phyloP scores from a whole-genome alignment of 2,329 filamentous ascomycete species.

The Beauveria scarabaeidicola region DNA sequence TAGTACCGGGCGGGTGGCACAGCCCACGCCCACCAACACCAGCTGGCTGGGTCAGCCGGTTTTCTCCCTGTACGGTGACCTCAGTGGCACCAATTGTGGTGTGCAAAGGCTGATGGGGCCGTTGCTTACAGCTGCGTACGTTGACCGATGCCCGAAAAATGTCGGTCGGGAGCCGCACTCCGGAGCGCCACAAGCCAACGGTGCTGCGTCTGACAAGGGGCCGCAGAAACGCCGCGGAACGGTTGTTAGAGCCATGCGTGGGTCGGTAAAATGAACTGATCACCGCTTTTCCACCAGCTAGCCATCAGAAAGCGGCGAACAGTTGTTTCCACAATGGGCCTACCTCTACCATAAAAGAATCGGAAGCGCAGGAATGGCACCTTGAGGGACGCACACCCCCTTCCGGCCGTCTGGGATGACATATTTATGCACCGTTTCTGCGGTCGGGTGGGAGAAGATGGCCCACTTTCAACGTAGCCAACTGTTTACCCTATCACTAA shows the following conservation, averaged over 20 bases:
- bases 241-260: conserved; percentile 1
- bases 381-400: not conserved
- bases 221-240: conserved; percentile 1
- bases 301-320: not conserved
- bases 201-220: conserved; percentile 12
- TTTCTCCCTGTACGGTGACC: not conserved
- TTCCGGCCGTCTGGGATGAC: not conserved
- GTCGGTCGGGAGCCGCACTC: conserved; percentile 12
- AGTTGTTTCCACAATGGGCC: too few relatives aligned
- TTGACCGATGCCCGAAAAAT: conserved; percentile 11
- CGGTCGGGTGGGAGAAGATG: not conserved
- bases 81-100: conserved; percentile 1
- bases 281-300: not conserved
- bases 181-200: conserved; percentile 12
- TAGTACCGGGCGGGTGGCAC: not conserved
- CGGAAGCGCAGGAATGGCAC: not conserved
- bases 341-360: too few relatives aligned
- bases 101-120: not conserved
- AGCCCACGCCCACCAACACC: not conserved
- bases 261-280: not conserved
- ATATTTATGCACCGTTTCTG: conserved; percentile 5
- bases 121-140: not conserved
- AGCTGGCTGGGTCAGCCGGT: not conserved
- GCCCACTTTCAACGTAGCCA: conserved; percentile 1
- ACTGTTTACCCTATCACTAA: not conserved